Base-by-base conservation (phyloP, 169 alveolate species). In the Prorocentrum cordatum region DNA sequence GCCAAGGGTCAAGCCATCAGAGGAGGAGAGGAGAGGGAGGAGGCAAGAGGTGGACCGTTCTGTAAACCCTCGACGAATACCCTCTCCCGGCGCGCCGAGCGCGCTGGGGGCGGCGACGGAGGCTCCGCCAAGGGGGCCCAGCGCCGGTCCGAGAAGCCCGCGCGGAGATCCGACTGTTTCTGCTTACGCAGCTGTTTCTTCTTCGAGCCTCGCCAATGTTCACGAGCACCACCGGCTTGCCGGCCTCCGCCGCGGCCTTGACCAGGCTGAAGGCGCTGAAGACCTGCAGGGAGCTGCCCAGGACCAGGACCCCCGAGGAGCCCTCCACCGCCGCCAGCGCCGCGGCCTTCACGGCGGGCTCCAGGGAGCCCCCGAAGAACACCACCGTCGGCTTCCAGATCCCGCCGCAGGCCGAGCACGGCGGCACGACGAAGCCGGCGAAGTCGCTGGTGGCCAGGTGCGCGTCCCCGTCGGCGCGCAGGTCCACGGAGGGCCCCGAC, bases 381-480 rank as follows among this genome's bases (percentile, higher is more conserved):
- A 77, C 87, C 87, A 77, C 87, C 35, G 59, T 58, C 39, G 87
- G 87, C 87, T 77, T 77, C 87, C 87, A 77, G 45, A 77, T 45
- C 16, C 87, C 87, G 22, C 87, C 87, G 31, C 87, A 77, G 68
- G 16, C 35, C 50, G 35, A 22, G 87, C 87, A 77, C 64, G 64
- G n/a, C 20, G 87, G 87, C 36, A 77, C 87, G 45, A 47, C 71
- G 50, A 77, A 77, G 9, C 64, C 87, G n/a, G 33, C 61, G 87
- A 77, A 77, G 73, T 42, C 38, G 64, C 62, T 18, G 31, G 59
- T 62, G 12, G 22, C 35, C 47, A 77, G 75, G 61, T 77, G 75
- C 7, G 87, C 87, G 38, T 77, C 87, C 26, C 87, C 87, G 35
- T 77, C 87, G n/a, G 87, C 87, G n/a, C n/a, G n/a, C n/a, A n/a